Evolutionary conservation across 169 alveolate genomes (phyloP).

Genomic region (Babesia ovata): DNA sequence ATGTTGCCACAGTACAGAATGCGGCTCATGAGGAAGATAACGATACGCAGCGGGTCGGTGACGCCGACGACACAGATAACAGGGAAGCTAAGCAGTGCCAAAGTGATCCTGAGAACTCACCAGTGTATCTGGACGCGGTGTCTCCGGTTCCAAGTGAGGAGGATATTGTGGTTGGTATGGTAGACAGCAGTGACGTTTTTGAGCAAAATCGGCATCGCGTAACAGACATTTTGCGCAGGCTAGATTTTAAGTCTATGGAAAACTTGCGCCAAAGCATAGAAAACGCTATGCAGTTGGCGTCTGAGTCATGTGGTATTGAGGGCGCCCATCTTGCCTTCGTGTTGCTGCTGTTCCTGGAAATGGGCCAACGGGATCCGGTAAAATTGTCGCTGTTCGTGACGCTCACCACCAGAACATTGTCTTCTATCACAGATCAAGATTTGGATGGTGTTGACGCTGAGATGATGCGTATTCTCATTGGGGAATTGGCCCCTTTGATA

Average conservation of each 20-base stretch:
- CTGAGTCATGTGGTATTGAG: not conserved
- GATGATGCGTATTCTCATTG: not conserved
- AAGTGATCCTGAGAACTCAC: not conserved
- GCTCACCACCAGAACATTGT: not conserved
- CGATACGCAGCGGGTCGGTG: not conserved
- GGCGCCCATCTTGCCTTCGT: constrained; percentile 14
- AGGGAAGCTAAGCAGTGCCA: not conserved
- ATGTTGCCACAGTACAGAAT: not conserved
- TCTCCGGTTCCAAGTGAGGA: not conserved
- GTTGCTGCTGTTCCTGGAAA: constrained; percentile 11
- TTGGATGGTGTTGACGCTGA: not conserved
- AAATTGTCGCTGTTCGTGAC: constrained; percentile 2
- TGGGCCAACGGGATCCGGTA: constrained; percentile 4
- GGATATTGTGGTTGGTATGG: not conserved
- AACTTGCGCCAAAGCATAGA: not conserved
- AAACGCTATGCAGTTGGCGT: not conserved
- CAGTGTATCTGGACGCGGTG: not conserved
- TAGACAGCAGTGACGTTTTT: not conserved
- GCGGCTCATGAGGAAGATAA: not conserved
- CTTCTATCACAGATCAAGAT: not conserved
- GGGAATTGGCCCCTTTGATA: not conserved
- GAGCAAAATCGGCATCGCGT: not conserved
- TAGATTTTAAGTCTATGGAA: not conserved
- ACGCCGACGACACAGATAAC: not conserved
- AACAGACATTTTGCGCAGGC: not conserved